A percentile compares a stretch with the other conserved stretches of the same genome.
These are phyloP conservation scores for Lactarius sanguifluus DNA, from an alignment of 768 basidiomycete genomes.

Conservation along the genomic window DNA sequence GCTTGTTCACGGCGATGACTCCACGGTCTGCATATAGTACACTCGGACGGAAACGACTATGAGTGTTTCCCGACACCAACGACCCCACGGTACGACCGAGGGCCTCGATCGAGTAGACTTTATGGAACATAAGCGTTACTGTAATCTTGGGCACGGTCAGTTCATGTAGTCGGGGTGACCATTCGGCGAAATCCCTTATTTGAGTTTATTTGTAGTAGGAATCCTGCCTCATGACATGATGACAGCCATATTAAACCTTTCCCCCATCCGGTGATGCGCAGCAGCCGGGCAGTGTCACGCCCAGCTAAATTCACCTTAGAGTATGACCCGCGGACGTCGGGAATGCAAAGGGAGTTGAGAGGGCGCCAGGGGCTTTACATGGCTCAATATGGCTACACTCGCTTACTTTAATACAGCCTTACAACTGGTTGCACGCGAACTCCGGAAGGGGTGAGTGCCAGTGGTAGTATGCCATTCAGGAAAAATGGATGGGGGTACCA, in stretches of 20 bases:
- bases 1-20: slow-evolving; percentile 30
- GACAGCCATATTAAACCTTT: not conserved
- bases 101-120: not conserved
- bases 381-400: not conserved
- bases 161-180: not conserved
- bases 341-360: not conserved
- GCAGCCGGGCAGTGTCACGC: not conserved
- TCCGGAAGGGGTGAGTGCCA: no score
- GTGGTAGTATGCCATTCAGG: no score
- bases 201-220: slow-evolving; percentile 25
- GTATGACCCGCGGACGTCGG: not conserved
- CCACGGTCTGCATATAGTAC: slow-evolving; percentile 27
- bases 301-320: not conserved
- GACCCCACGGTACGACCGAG: not conserved
- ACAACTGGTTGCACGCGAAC: no score
- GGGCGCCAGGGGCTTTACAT: not conserved
- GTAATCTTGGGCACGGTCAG: not conserved
- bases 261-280: not conserved
- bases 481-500: no score
- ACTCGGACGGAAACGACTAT: not conserved
- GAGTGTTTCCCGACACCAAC: not conserved
- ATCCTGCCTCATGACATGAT: not conserved
- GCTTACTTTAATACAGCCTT: no score
- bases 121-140: not conserved
- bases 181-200: slow-evolving; percentile 8